phyloP scores from a whole-genome alignment of 1,284 basidiomycete species.

The Malassezia pachydermatis region DNA sequence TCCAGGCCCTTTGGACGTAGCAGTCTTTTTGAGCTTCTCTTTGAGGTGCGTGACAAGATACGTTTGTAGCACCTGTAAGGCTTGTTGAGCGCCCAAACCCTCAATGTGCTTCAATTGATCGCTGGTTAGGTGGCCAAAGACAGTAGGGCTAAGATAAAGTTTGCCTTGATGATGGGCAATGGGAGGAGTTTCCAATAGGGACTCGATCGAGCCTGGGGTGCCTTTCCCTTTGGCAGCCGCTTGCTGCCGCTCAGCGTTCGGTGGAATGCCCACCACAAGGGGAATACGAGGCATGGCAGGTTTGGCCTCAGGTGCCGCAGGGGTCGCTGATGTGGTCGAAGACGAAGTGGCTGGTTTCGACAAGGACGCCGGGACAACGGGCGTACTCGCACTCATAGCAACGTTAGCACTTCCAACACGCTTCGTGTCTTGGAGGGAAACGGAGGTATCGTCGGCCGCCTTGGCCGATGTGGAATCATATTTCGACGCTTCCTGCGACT shows the following conservation, averaged over 20 bases:
- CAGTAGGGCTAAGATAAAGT: conserved; percentile 69
- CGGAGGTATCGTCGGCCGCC: background rate
- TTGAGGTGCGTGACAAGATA: conserved; percentile 77
- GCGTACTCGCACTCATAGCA: background rate
- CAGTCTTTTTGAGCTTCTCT: conserved; percentile 55
- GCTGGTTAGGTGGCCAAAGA: conserved; percentile 67
- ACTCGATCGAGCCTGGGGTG: conserved; percentile 38
- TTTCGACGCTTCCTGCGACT: conserved; percentile 21
- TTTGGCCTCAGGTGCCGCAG: conserved; percentile 5
- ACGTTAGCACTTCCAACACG: too few species aligned
- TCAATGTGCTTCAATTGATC: conserved; percentile 68
- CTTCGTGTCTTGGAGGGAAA: too few species aligned
- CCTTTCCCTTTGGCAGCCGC: conserved; percentile 35
- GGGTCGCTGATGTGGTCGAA: conserved; percentile 1
- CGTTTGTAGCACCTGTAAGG: conserved; percentile 67
- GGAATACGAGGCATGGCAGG: conserved; percentile 50
- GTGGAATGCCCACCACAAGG: conserved; percentile 57
- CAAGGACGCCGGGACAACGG: background rate
- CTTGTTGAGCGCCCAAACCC: conserved; percentile 68
- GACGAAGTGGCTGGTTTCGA: background rate
- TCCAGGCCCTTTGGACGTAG: background rate
- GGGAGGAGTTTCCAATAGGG: conserved; percentile 54
- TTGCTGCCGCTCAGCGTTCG: conserved; percentile 49
- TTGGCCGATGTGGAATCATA: background rate
- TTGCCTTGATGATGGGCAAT: conserved; percentile 76